A percentile compares a stretch with the other conserved stretches of the same genome.
Evolutionary conservation across 2,329 filamentous ascomycete species (phyloP).

Genomic region (Xylaria sp.): DNA sequence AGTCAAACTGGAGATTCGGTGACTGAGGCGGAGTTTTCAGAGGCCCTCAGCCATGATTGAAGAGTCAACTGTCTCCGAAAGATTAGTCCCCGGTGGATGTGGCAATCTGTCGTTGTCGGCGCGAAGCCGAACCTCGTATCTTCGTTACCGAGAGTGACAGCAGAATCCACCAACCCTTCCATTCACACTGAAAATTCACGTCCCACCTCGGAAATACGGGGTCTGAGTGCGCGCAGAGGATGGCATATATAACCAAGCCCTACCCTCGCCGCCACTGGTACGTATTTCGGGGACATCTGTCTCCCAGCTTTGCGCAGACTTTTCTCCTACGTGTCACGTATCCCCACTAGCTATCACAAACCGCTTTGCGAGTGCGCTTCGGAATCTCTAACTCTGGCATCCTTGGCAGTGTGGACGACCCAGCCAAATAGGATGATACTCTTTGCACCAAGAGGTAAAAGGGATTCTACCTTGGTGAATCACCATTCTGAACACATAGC

Average conservation of each 20-base stretch:
- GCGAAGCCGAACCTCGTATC: background rate
- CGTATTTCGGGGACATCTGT: background rate
- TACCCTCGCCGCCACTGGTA: constrained; percentile 5
- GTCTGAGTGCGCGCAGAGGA: background rate
- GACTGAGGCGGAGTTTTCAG: background rate
- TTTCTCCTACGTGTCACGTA: background rate
- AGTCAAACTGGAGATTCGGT: background rate
- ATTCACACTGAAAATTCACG: background rate
- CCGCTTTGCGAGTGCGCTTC: background rate
- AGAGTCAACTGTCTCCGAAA: background rate
- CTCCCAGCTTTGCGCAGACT: background rate
- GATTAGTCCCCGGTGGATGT: background rate
- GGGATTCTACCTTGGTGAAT: background rate
- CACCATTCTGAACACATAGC: too few relatives aligned
- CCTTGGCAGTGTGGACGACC: background rate
- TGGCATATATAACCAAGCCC: constrained; percentile 9
- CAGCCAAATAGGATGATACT: background rate
- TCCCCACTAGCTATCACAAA: background rate
- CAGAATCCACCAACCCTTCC: background rate
- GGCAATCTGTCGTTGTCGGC: background rate
- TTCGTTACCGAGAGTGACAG: background rate
- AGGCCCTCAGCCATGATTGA: background rate
- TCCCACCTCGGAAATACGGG: too few relatives aligned
- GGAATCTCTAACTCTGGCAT: constrained; percentile 3
- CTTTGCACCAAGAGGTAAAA: background rate